phyloP scores from a whole-genome alignment of 805 yeast species.

The Wickerhamomyces ciferrii region DNA sequence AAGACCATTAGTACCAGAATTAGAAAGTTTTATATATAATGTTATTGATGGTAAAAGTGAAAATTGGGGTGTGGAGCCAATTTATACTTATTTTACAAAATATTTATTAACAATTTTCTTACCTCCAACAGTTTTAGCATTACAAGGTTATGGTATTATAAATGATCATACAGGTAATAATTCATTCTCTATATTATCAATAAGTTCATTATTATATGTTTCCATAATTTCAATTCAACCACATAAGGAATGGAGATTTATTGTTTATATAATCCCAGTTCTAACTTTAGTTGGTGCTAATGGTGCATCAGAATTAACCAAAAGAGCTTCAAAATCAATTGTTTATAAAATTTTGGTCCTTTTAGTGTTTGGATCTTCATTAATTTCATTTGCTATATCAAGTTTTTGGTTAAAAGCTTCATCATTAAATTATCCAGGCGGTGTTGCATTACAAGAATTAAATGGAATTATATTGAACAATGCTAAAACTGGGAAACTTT shows the following conservation, averaged over 20 bases:
- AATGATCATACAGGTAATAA: conserved; percentile 26
- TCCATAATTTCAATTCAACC: conserved; percentile 70
- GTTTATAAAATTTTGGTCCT: conserved; percentile 10
- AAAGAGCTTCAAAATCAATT: conserved; percentile 11
- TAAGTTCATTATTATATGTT: conserved; percentile 53
- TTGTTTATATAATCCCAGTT: conserved; percentile 70
- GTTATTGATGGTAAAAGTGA: conserved; percentile 68
- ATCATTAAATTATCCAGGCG: conserved; percentile 85
- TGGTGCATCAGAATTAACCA: conserved; percentile 39
- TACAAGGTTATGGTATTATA: conserved; percentile 31
- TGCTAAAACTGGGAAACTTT: conserved; percentile 8
- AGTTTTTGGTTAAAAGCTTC: conserved; percentile 56
- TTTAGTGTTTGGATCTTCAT: conserved; percentile 19
- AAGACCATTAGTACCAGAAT: conserved; percentile 60
- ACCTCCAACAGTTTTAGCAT: conserved; percentile 39
- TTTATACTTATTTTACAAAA: conserved; percentile 55
- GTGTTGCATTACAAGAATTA: conserved; percentile 55
- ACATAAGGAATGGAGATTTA: conserved; percentile 93
- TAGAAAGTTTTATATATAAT: conserved; percentile 68
- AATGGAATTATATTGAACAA: conserved; percentile 35
- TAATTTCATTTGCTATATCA: conserved; percentile 36
- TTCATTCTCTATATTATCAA: conserved; percentile 38
- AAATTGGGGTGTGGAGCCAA: conserved; percentile 86
- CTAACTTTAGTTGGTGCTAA: conserved; percentile 59
- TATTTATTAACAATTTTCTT: conserved; percentile 34